Percentiles rank a stretch among this genome's conserved stretches.
Conservation (phyloP, 805 yeast genomes). For the Myxozyma lipomycoides region DNA sequence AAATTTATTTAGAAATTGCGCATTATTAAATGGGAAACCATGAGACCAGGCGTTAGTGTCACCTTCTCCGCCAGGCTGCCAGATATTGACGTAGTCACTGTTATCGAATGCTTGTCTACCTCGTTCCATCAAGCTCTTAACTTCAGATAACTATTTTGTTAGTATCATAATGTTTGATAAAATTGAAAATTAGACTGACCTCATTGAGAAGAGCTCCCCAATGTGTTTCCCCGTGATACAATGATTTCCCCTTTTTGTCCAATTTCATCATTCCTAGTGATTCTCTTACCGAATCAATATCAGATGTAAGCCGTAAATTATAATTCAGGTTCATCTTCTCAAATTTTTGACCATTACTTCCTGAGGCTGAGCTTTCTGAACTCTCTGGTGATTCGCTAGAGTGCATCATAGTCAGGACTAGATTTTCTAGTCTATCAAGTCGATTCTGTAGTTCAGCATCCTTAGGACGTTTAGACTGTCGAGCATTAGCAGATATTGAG, state of each 20-base stretch:
- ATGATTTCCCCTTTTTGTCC: conserved; percentile 35
- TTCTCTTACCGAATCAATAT: conserved; percentile 30
- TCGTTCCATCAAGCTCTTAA: conserved; percentile 21
- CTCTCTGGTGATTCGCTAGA: conserved; percentile 14
- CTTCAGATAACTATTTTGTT: conserved; percentile 29
- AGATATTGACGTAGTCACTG: neutral
- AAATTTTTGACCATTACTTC: conserved; percentile 2
- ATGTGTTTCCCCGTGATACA: conserved; percentile 38
- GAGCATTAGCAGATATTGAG: neutral
- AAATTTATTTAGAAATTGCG: conserved; percentile 10
- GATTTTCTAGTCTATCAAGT: conserved; percentile 33
- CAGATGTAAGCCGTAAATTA: conserved; percentile 14
- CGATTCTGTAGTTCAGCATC: conserved; percentile 31
- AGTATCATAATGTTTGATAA: neutral
- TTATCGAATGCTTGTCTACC: conserved; percentile 4
- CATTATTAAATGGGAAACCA: conserved; percentile 21
- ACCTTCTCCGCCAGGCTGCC: neutral
- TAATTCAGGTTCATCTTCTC: neutral
- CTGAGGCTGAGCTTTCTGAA: conserved; percentile 10
- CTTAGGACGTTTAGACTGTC: neutral
- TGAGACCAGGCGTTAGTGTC: neutral
- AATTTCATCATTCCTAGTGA: conserved; percentile 38
- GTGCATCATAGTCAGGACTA: conserved; percentile 29
- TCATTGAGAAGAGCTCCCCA: conserved; percentile 37
- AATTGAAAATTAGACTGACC: conserved; percentile 27